phyloP scores from a whole-genome alignment of 2,329 filamentous ascomycete species.

The Epichloe aotearoae region DNA sequence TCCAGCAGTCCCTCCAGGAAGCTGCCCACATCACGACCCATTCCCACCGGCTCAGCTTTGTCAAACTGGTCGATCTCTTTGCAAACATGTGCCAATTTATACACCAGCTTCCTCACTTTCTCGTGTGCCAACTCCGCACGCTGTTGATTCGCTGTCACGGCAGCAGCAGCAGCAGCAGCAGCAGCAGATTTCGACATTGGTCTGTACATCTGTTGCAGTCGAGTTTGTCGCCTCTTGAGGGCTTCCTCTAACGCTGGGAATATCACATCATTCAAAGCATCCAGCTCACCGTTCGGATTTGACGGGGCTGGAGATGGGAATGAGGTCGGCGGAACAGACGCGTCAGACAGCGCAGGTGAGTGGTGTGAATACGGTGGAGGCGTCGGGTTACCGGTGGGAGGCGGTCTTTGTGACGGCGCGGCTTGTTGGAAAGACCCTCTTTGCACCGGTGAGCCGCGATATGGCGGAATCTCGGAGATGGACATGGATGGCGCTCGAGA shows the following conservation, averaged over 20 bases:
- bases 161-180: slow-evolving; percentile 17
- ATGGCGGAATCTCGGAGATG: slow-evolving; percentile 43
- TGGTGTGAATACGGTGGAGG: slow-evolving; percentile 20
- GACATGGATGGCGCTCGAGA: slow-evolving; percentile 28
- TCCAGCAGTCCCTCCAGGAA: slow-evolving; percentile 89
- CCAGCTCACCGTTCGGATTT: slow-evolving; percentile 56
- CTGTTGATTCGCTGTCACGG: slow-evolving; percentile 49
- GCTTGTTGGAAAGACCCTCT: slow-evolving; percentile 18
- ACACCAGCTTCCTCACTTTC: slow-evolving; percentile 65
- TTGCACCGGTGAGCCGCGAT: slow-evolving; percentile 25
- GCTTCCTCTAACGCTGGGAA: slow-evolving; percentile 87
- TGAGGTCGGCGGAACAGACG: slow-evolving; percentile 26
- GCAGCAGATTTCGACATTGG: slow-evolving; percentile 13
- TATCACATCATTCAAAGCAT: slow-evolving; percentile 81
- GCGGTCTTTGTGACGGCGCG: slow-evolving; percentile 10
- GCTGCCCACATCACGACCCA: slow-evolving; percentile 80
- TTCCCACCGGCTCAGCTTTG: slow-evolving; percentile 73
- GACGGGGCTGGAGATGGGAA: slow-evolving; percentile 45
- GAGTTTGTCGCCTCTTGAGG: slow-evolving; percentile 61
- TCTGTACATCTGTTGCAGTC: slow-evolving; percentile 40
- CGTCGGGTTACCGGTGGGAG: slow-evolving; percentile 2
- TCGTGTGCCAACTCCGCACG: slow-evolving; percentile 65
- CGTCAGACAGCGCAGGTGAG: slow-evolving; percentile 19
- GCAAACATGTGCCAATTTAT: slow-evolving; percentile 71
- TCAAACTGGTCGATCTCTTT: slow-evolving; percentile 86